Percentiles rank a stretch among this genome's conserved stretches.
phyloP scores from a whole-genome alignment of 1,284 basidiomycete genomes.

The Sphaerobolus stellatus region DNA sequence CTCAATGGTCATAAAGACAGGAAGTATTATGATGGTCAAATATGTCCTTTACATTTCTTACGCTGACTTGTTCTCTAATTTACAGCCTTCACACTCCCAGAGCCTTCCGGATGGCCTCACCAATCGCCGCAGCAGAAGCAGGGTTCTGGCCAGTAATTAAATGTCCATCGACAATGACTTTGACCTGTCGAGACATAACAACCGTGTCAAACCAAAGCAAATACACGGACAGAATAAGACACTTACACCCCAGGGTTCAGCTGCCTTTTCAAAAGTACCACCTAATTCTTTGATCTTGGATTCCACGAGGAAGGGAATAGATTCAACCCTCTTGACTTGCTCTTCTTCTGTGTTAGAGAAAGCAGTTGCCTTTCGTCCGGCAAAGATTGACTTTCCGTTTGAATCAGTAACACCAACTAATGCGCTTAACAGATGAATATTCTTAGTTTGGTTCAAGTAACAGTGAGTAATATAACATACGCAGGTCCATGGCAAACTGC shows the following conservation, averaged over 20 bases:
- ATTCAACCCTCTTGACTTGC: conserved; percentile 42
- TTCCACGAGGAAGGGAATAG: conserved; percentile 72
- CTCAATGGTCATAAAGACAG: too few species aligned
- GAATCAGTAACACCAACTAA: conserved; percentile 55
- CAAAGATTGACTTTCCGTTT: conserved; percentile 62
- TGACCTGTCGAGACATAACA: conserved; percentile 26
- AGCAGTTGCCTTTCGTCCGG: conserved; percentile 57
- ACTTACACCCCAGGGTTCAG: conserved; percentile 56
- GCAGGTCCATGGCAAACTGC: conserved; percentile 80
- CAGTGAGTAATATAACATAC: conserved; percentile 21
- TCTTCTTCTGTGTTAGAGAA: conserved; percentile 76
- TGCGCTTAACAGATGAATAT: conserved; percentile 30
- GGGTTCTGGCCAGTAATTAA: conserved; percentile 74
- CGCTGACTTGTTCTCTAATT: too few species aligned
- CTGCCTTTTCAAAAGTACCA: conserved; percentile 60
- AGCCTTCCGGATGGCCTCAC: conserved; percentile 45
- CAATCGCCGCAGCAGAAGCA: conserved; percentile 54
- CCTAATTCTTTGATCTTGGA: conserved; percentile 60
- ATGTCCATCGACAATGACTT: conserved; percentile 48
- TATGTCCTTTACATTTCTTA: too few species aligned
- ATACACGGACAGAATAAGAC: neutral
- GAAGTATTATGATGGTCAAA: too few species aligned
- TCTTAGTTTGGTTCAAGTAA: neutral
- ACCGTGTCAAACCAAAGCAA: neutral
- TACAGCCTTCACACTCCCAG: conserved; percentile 11